These are phyloP conservation scores for Geranium rotundifolium DNA, from an alignment of 345 rosid genomes.

Conservation along the genomic window DNA sequence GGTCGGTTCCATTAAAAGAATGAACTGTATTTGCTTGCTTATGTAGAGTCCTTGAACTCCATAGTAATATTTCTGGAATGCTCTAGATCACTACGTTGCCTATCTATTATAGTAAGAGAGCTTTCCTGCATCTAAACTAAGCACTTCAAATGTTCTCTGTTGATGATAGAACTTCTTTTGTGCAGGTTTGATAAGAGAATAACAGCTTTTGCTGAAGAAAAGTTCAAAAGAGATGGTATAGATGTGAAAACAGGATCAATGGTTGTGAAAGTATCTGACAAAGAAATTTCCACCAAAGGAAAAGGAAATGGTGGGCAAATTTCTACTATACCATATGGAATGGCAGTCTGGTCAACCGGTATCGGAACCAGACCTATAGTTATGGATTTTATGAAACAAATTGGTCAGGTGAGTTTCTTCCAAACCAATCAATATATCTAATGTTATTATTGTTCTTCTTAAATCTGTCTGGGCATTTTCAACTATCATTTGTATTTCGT, in stretches of 20 bases:
- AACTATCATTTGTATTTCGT: too few relatives aligned
- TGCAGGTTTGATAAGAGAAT: slow-evolving; percentile 99
- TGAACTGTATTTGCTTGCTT: too few relatives aligned
- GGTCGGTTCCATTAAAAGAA: too few relatives aligned
- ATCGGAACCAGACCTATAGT: slow-evolving; percentile 65
- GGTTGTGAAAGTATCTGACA: slow-evolving; percentile 70
- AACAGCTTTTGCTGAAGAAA: slow-evolving; percentile 84
- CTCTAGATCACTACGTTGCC: too few relatives aligned
- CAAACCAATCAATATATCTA: slow-evolving; percentile 1
- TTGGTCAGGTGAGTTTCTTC: slow-evolving; percentile 65
- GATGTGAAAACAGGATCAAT: slow-evolving; percentile 86
- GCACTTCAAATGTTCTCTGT: background rate
- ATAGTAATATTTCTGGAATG: too few relatives aligned
- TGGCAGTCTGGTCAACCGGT: too few relatives aligned
- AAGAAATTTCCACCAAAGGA: slow-evolving; percentile 71
- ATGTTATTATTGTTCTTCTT: slow-evolving; percentile 1
- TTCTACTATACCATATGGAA: too few relatives aligned
- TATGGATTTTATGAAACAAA: slow-evolving; percentile 80
- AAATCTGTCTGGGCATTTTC: background rate
- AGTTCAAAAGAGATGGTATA: slow-evolving; percentile 82
- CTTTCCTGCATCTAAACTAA: too few relatives aligned
- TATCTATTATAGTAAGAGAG: too few relatives aligned
- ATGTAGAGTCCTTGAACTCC: too few relatives aligned
- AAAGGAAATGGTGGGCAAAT: too few relatives aligned
- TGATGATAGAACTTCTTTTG: background rate